phyloP scores from a whole-genome alignment of 805 yeast genomes.

The Lipomyces orientalis region DNA sequence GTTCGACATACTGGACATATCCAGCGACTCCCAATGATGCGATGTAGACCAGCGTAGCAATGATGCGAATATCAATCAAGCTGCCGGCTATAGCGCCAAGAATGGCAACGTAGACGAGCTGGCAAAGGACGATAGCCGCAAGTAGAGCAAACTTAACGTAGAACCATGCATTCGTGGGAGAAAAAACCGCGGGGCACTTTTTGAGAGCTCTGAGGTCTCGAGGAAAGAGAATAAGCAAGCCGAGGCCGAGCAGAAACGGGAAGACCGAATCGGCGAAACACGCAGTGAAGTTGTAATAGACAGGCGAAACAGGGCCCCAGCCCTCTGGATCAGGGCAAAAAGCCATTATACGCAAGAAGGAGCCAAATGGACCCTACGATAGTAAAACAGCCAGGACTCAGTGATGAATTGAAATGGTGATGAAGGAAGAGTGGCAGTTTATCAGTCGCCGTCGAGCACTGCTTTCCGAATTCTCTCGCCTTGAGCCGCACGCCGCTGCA shows the following conservation, averaged over 20 bases:
- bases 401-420: neutral
- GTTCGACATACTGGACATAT: constrained; percentile 69
- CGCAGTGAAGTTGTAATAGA: constrained; percentile 43
- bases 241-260: constrained; percentile 42
- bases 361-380: neutral
- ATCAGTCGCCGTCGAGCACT: neutral
- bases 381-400: neutral
- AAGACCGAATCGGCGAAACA: constrained; percentile 49
- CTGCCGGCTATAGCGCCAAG: constrained; percentile 40
- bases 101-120: constrained; percentile 13
- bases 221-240: constrained; percentile 16
- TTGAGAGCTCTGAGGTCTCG: constrained; percentile 20
- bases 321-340: constrained; percentile 42
- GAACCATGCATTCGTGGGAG: constrained; percentile 10
- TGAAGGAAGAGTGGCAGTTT: neutral
- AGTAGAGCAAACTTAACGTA: constrained; percentile 13
- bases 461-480: neutral
- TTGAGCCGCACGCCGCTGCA: neutral
- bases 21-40: constrained; percentile 52
- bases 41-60: constrained; percentile 49
- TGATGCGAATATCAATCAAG: constrained; percentile 42
- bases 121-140: constrained; percentile 17
- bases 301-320: constrained; percentile 48
- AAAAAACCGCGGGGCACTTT: constrained; percentile 9
- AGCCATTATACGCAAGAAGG: constrained; percentile 3